A percentile compares a stretch with the other conserved stretches of the same genome.
Conservation (phyloP, 2,329 filamentous ascomycete species). For the Chaetomium globosum region DNA sequence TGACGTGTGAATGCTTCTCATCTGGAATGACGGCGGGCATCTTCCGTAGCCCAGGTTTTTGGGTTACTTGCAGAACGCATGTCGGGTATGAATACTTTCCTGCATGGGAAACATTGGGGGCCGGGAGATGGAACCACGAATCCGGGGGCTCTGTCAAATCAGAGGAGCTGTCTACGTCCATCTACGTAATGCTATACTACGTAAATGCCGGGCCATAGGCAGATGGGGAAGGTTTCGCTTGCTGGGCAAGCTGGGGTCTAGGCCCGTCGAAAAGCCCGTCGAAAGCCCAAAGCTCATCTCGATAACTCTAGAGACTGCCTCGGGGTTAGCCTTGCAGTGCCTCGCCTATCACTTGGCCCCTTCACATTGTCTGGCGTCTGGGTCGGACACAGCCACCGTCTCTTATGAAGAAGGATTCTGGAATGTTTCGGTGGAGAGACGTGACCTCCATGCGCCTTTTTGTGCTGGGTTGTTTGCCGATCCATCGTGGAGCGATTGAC, state of each 20-base stretch:
- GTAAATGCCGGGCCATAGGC: too few relatives aligned
- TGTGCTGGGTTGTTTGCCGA: not conserved
- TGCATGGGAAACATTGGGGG: not conserved
- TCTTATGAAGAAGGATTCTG: conserved; percentile 14
- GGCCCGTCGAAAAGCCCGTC: not conserved
- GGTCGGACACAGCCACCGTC: conserved; percentile 4
- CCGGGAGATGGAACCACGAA: not conserved
- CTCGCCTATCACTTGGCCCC: not conserved
- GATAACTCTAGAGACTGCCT: not conserved
- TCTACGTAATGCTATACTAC: not conserved
- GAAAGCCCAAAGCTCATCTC: not conserved
- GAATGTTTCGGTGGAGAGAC: conserved; percentile 7
- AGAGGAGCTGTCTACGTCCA: not conserved
- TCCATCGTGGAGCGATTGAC: not conserved
- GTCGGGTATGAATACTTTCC: not conserved
- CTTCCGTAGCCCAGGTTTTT: not conserved
- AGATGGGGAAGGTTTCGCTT: not conserved
- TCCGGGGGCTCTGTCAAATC: not conserved
- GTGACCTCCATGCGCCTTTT: not conserved
- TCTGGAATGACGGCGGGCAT: not conserved
- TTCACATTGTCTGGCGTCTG: not conserved
- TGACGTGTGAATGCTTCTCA: too few relatives aligned
- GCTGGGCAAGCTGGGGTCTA: not conserved
- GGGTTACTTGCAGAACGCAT: not conserved
- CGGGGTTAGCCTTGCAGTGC: not conserved